Conservation (phyloP, 1,139 yeast genomes). For the Kluyveromyces marxianus region DNA sequence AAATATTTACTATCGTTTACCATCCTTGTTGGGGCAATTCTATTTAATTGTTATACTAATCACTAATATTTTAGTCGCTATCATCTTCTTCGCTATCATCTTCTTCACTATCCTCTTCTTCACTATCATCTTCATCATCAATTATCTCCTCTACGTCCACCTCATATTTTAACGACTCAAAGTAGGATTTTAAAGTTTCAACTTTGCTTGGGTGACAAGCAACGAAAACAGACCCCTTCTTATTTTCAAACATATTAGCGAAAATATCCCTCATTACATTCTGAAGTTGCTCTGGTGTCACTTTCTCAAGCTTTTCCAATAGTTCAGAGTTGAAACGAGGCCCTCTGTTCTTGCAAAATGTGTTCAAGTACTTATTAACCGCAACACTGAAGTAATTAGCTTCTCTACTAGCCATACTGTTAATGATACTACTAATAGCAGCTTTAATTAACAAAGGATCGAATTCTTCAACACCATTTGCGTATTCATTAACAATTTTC, state of each 20-base stretch:
- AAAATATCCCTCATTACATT: constrained; percentile 52
- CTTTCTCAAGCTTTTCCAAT: constrained; percentile 41
- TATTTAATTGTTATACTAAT: background rate
- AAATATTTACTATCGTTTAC: no score
- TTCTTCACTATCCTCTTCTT: constrained; percentile 14
- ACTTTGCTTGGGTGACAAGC: constrained; percentile 67
- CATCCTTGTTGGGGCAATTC: no score
- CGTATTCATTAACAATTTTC: constrained; percentile 55
- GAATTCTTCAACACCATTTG: constrained; percentile 44
- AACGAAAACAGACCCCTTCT: constrained; percentile 53
- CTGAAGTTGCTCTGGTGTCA: constrained; percentile 52
- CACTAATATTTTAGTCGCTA: background rate
- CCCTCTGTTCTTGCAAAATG: constrained; percentile 62
- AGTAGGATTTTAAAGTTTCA: constrained; percentile 41
- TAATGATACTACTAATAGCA: constrained; percentile 68
- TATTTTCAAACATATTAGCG: constrained; percentile 50
- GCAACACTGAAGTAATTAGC: constrained; percentile 60
- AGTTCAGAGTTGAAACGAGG: constrained; percentile 48
- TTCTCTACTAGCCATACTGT: constrained; percentile 59
- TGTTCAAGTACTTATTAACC: constrained; percentile 54
- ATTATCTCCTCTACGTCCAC: constrained; percentile 51
- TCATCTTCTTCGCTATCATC: constrained; percentile 4
- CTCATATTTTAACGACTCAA: constrained; percentile 50
- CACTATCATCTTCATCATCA: constrained; percentile 31
- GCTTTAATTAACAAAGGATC: constrained; percentile 59